Evolutionary conservation across 768 basidiomycete species (phyloP).

Genomic region (Pulveroboletus sp.): DNA sequence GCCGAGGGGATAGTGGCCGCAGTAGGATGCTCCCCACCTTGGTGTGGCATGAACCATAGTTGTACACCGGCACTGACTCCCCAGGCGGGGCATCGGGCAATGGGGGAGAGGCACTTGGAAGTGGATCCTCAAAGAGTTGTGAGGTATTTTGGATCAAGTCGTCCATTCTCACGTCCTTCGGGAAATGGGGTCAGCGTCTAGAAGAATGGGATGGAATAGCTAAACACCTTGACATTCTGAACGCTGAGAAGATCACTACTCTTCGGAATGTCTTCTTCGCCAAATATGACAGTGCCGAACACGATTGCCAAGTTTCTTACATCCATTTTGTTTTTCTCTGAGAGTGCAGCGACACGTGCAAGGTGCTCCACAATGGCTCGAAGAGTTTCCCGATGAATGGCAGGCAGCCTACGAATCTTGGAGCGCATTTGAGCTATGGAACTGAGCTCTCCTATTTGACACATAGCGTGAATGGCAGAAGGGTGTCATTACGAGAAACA

Average conservation of each 20-base stretch:
- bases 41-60: constrained; percentile 71
- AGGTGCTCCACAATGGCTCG: constrained; percentile 81
- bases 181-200: constrained; percentile 1
- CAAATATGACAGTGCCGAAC: constrained; percentile 85
- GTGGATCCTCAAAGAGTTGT: constrained; percentile 60
- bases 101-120: constrained; percentile 53
- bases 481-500: neutral
- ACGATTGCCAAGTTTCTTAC: constrained; percentile 88
- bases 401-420: constrained; percentile 78
- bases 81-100: constrained; percentile 68
- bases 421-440: constrained; percentile 76
- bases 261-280: constrained; percentile 85
- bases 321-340: constrained; percentile 90
- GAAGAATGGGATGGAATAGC: constrained; percentile 31
- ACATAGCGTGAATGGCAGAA: neutral
- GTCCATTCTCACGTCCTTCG: constrained; percentile 74
- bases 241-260: constrained; percentile 71
- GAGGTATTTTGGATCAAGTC: constrained; percentile 72
- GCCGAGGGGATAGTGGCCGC: constrained; percentile 19
- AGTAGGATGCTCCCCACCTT: constrained; percentile 49
- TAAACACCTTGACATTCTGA: constrained; percentile 65
- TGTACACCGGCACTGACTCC: constrained; percentile 51
- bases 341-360: constrained; percentile 57
- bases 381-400: constrained; percentile 81
- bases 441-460: constrained; percentile 59